These are phyloP conservation scores for Grifola frondosa DNA, from an alignment of 1,284 basidiomycete species.

Conservation along the genomic window DNA sequence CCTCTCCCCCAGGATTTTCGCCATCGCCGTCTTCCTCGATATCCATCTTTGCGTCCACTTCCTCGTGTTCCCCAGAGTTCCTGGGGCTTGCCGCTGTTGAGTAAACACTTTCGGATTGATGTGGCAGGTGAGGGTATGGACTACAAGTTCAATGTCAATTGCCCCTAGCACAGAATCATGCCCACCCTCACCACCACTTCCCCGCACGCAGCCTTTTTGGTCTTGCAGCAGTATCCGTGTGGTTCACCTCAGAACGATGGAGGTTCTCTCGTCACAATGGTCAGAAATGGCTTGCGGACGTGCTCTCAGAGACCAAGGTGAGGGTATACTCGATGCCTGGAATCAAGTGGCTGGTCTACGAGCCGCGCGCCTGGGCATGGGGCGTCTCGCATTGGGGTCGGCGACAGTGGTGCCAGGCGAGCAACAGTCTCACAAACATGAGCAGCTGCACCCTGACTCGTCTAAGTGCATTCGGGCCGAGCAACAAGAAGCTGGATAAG, in stretches of 20 bases:
- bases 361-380: conserved; percentile 26
- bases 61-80: too few species aligned
- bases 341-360: conserved; percentile 30
- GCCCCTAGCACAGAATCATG: conserved; percentile 56
- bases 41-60: too few species aligned
- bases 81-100: too few species aligned
- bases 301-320: conserved; percentile 41
- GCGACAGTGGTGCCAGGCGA: conserved; percentile 18
- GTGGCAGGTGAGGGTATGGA: too few species aligned
- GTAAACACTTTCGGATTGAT: too few species aligned
- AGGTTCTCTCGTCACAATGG: conserved; percentile 68
- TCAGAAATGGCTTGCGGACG: conserved; percentile 73
- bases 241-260: conserved; percentile 77
- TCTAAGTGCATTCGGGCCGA: conserved; percentile 16
- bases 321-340: conserved; percentile 37
- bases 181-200: conserved; percentile 70
- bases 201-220: conserved; percentile 77
- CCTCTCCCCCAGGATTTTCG: too few species aligned
- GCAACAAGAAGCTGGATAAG: conserved; percentile 18
- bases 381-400: conserved; percentile 22
- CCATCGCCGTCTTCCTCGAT: too few species aligned
- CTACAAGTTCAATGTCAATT: too few species aligned
- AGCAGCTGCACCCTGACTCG: conserved; percentile 16
- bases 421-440: conserved; percentile 21
- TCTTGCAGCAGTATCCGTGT: conserved; percentile 69